Conservation (phyloP, 2,329 filamentous ascomycete species). For the Penicillium sp. region DNA sequence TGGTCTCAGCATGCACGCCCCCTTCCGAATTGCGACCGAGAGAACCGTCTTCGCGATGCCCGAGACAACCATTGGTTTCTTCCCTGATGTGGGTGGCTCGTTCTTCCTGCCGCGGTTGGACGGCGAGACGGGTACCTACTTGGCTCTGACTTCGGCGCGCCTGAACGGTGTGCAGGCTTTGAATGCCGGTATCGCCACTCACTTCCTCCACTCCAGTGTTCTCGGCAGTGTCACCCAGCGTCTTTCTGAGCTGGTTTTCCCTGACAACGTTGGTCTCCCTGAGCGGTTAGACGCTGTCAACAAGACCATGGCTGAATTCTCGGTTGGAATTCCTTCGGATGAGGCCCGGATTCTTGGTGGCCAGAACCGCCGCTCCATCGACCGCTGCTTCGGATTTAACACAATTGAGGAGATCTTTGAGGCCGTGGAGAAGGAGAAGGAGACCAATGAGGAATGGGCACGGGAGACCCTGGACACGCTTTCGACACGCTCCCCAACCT, state of each 20-base stretch:
- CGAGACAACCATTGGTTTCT: slow-evolving; percentile 97
- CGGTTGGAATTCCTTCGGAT: slow-evolving; percentile 73
- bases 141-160: slow-evolving; percentile 84
- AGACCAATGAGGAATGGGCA: slow-evolving; percentile 69
- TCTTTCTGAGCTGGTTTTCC: slow-evolving; percentile 84
- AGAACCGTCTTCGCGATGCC: slow-evolving; percentile 97
- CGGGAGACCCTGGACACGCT: slow-evolving; percentile 73
- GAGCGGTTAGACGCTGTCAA: slow-evolving; percentile 73
- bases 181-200: slow-evolving; percentile 88
- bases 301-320: slow-evolving; percentile 87
- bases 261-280: slow-evolving; percentile 66
- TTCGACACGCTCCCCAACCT: slow-evolving; percentile 76
- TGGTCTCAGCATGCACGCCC: slow-evolving; percentile 89
- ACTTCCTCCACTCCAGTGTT: slow-evolving; percentile 90
- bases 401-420: slow-evolving; percentile 68
- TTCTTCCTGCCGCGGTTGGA: slow-evolving; percentile 94
- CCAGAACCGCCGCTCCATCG: slow-evolving; percentile 73
- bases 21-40: slow-evolving; percentile 94
- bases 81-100: slow-evolving; percentile 93
- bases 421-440: slow-evolving; percentile 59
- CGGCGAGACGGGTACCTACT: slow-evolving; percentile 83
- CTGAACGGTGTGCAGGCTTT: slow-evolving; percentile 82
- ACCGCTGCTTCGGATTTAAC: slow-evolving; percentile 73
- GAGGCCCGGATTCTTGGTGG: slow-evolving; percentile 68
- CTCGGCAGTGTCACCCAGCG: slow-evolving; percentile 78